Evolutionary conservation across 1,284 basidiomycete species (phyloP).

Genomic region (Exobasidium cylindrosporum): DNA sequence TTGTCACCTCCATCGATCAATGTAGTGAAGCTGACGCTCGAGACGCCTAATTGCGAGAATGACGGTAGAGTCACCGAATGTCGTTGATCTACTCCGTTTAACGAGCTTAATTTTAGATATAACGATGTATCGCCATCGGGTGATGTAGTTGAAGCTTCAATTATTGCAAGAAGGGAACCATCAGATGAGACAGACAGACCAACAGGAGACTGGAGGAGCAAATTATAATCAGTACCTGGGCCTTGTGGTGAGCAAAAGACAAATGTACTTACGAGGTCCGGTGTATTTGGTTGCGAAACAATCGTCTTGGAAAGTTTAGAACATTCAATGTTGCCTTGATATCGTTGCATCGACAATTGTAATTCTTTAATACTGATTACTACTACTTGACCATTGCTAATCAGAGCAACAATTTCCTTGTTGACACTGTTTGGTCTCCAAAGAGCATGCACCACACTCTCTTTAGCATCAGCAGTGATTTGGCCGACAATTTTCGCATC

Average conservation of each 20-base stretch:
- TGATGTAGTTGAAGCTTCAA: constrained; percentile 13
- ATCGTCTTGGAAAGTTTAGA: not conserved
- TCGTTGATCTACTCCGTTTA: not conserved
- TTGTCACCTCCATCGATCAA: not conserved
- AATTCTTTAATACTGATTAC: not conserved
- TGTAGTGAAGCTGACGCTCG: not conserved
- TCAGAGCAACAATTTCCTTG: constrained; percentile 1
- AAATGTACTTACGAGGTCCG: not conserved
- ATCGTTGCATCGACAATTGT: not conserved
- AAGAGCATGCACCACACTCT: not conserved
- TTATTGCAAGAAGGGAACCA: constrained; percentile 18
- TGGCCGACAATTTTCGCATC: not conserved
- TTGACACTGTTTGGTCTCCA: not conserved
- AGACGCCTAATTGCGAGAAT: not conserved
- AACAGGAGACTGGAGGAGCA: not conserved
- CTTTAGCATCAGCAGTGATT: not conserved
- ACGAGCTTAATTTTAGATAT: not conserved
- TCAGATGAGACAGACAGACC: constrained; percentile 19
- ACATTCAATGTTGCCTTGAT: not conserved
- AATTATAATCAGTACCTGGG: too few relatives aligned
- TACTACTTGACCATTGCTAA: not conserved
- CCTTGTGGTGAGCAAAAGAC: too few relatives aligned
- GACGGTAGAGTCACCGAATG: not conserved
- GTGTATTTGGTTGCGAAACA: not conserved
- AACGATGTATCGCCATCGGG: not conserved